phyloP scores from a whole-genome alignment of 2,329 filamentous ascomycete genomes.

The Xylaria digitata region DNA sequence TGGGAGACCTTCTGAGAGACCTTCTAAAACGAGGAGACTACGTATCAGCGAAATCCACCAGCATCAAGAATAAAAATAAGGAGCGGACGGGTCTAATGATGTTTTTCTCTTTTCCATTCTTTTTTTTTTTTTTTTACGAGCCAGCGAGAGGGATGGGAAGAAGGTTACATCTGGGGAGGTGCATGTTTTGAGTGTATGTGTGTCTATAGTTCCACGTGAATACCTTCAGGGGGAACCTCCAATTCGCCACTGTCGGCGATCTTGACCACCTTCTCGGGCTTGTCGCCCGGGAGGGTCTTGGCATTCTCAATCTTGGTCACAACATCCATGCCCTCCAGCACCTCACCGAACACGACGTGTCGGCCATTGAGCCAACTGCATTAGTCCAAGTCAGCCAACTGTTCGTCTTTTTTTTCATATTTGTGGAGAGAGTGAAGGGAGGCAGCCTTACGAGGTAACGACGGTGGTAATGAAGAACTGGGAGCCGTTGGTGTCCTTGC shows the following conservation, averaged over 20 bases:
- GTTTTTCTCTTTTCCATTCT: slow-evolving; percentile 24
- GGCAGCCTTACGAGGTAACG: slow-evolving; percentile 73
- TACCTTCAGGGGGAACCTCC: slow-evolving; percentile 89
- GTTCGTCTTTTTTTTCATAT: slow-evolving; percentile 11
- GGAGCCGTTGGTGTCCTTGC: slow-evolving; percentile 86
- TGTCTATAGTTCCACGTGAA: slow-evolving; percentile 86
- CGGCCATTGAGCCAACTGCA: slow-evolving; percentile 81
- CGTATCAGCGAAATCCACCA: slow-evolving; percentile 49
- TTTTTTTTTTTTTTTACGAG: slow-evolving; percentile 31
- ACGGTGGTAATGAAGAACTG: slow-evolving; percentile 94
- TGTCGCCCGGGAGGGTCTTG: slow-evolving; percentile 73
- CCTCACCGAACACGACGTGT: slow-evolving; percentile 90
- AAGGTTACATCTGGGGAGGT: slow-evolving; percentile 45
- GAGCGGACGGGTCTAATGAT: slow-evolving; percentile 46
- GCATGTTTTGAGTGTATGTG: slow-evolving; percentile 42
- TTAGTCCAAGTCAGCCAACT: slow-evolving; percentile 39
- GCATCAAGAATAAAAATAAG: slow-evolving; percentile 47
- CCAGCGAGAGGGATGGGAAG: slow-evolving; percentile 42
- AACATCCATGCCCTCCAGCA: slow-evolving; percentile 85
- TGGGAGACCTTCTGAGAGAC: slow-evolving; percentile 53
- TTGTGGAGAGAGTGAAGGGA: neutral
- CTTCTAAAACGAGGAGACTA: slow-evolving; percentile 41
- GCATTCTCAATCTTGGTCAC: slow-evolving; percentile 82
- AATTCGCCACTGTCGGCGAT: slow-evolving; percentile 88
- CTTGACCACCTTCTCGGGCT: slow-evolving; percentile 75